Base-by-base conservation (phyloP, 2,329 filamentous ascomycete species). In the Fusarium sp. region DNA sequence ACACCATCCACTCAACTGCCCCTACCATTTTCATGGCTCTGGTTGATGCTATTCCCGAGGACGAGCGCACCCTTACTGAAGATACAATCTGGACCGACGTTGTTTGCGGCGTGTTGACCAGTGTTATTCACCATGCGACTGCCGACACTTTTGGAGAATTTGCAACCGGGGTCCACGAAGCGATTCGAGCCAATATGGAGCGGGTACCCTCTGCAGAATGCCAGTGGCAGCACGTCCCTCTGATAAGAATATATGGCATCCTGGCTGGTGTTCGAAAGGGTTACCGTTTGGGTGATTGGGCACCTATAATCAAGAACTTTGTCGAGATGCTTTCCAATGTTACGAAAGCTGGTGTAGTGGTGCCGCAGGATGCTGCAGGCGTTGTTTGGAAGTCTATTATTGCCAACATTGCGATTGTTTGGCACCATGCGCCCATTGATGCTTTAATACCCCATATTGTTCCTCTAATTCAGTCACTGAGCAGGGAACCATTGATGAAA, bases 191-290 rank as follows among this genome's bases (percentile, higher is more conserved):
- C 2, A 77, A 78, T 3, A 78, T 81, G 35, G 69, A 76, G 2
- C 80, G 81, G 39, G 73, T 56, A 7, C 41, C 62, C 24, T 39
- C 56, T 7, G 28, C 54, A 6, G 55, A 70, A 10, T 56, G 47
- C 4, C 64, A 73, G 60, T 77, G 82, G 72, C 79, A 80, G 28
- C 72, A 85, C 9, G 78, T 84, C 10, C 77, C 89, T 43, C 82
- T 85, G 51, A 74, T 88, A 32, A 80, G 83, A 60, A 81, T 95
- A 17, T 80, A 97, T 6, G 91, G 92, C 30, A 86, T 90, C 2
- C 80, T 91, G 43, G 84, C 87, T n/a, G 90, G 91, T 40, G 94
- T 96, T n/a, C 87, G 95, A 44, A 94, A 91, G 76, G 96, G 94
- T 15, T 84, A 84, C 40, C 87, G 95, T 67, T 84, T 98, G 32